Base-by-base conservation (phyloP, 106 monocot species). In the Posidonia australis region DNA sequence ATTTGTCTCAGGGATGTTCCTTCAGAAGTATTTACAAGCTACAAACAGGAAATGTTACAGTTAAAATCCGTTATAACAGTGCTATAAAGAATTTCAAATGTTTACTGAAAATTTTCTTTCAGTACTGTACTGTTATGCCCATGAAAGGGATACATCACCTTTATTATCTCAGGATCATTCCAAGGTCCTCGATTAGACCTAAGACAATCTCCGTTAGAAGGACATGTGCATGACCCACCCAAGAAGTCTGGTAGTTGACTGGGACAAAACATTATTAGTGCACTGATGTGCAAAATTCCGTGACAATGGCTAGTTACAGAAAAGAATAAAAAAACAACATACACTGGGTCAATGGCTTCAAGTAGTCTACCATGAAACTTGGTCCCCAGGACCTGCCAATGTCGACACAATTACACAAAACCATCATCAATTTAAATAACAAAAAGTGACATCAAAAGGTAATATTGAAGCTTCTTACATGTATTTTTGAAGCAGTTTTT, bases 331-430 rank as follows among this genome's bases (percentile, higher is more conserved):
- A 46, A 64, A 5, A 32, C 58, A 55, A 69, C n/a, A n/a, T n/a
- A 90, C 96, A 87, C 85, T 68, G 84, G 66, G 51, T 87, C 87
- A 64, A 98, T 87, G 42, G 71, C 74, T 76, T 98, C 96, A 44
- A 98, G 80, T 42, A 98, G 70, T 81, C 74, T 98, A 46, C 67
- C 72, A n/a, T 98, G 96, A 66, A 72, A 98, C 74, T 87, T 87
- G n/a, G 72, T 83, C 75, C 96, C 96, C 12, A 98, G 65, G 22
- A 98, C 90, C 96, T 98, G 74, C n/a, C n/a, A n/a, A n/a, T n/a
- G n/a, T n/a, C n/a, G n/a, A n/a, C n/a, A n/a, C 31, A 28, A 20
- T 14, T 28, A 27, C 3, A 28, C 5, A 27, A 58, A 10, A 49
- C 18, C 25, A 17, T 17, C n/a, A n/a, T n/a, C n/a, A n/a, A n/a